Evolutionary conservation across 306 rosid genomes (phyloP).

Genomic region (Vicia faba): DNA sequence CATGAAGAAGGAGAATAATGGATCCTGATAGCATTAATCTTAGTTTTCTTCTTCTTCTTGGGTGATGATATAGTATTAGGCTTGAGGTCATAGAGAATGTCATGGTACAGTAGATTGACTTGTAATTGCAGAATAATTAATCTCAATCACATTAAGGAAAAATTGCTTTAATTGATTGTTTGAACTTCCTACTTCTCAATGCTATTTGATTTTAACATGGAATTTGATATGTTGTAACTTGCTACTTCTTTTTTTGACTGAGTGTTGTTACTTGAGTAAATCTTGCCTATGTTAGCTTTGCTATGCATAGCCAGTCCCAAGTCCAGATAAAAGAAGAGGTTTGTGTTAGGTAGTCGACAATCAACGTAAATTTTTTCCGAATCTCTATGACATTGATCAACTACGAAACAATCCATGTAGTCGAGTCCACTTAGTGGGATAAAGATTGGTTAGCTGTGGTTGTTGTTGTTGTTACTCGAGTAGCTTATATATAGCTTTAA

Average conservation of each 20-base stretch:
- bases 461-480: too few relatives aligned
- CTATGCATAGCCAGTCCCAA: too few relatives aligned
- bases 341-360: too few relatives aligned
- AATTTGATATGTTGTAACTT: slow-evolving; percentile 6
- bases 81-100: slow-evolving; percentile 28
- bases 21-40: slow-evolving; percentile 37
- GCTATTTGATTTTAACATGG: slow-evolving; percentile 27
- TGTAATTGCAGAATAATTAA: slow-evolving; percentile 33
- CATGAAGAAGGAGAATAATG: slow-evolving; percentile 54
- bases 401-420: too few relatives aligned
- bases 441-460: too few relatives aligned
- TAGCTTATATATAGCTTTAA: slow-evolving; percentile 7
- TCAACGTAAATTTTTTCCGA: too few relatives aligned
- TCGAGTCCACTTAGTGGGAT: too few relatives aligned
- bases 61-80: slow-evolving; percentile 20
- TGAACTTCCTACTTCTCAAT: slow-evolving; percentile 27
- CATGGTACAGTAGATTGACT: slow-evolving; percentile 10
- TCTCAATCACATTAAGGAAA: slow-evolving; percentile 29
- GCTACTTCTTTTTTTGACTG: too few relatives aligned
- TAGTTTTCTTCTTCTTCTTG: slow-evolving; percentile 21
- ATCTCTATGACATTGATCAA: too few relatives aligned
- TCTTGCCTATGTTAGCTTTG: too few relatives aligned
- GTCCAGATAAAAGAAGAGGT: too few relatives aligned
- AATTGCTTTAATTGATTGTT: slow-evolving; percentile 26
- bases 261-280: slow-evolving; percentile 8